Percentiles rank a stretch among this genome's conserved stretches.
phyloP scores from a whole-genome alignment of 2,329 filamentous ascomycete genomes.

The Claviceps lovelessii region DNA sequence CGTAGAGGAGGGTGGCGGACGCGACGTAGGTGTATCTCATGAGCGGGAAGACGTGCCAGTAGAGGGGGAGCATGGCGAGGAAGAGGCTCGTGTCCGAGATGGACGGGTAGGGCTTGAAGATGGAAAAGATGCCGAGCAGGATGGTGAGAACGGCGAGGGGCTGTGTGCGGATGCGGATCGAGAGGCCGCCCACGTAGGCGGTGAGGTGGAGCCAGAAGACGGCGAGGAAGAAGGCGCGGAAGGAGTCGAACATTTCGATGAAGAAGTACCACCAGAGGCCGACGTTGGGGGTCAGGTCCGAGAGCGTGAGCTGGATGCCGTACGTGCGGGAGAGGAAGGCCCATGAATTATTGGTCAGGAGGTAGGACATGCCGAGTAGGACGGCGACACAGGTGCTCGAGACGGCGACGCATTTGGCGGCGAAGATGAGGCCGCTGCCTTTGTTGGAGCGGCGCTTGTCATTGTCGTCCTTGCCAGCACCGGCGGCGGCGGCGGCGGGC shows the following conservation, averaged over 20 bases:
- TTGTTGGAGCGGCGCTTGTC: conserved; percentile 16
- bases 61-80: conserved; percentile 67
- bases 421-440: conserved; percentile 27
- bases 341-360: conserved; percentile 66
- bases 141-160: conserved; percentile 74
- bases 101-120: conserved; percentile 95
- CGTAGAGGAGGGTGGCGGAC: conserved; percentile 70
- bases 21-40: conserved; percentile 90
- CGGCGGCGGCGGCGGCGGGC: not conserved
- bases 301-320: conserved; percentile 77
- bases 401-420: conserved; percentile 35
- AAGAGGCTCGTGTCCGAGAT: conserved; percentile 82
- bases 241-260: conserved; percentile 98
- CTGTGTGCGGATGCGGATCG: conserved; percentile 67
- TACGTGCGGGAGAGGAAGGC: conserved; percentile 83
- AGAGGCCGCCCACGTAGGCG: conserved; percentile 76
- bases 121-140: conserved; percentile 77
- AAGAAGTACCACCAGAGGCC: conserved; percentile 99
- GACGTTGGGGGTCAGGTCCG: conserved; percentile 86
- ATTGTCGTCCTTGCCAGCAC: not conserved
- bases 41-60: conserved; percentile 81
- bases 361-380: conserved; percentile 57
- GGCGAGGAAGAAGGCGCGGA: conserved; percentile 89
- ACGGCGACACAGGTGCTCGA: conserved; percentile 41
- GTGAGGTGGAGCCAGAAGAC: conserved; percentile 96